Evolutionary conservation across 164 flowering plant genomes (phyloP), one percentile per base, ranked within the genome.

Genomic region (Stephania japonica): DNA sequence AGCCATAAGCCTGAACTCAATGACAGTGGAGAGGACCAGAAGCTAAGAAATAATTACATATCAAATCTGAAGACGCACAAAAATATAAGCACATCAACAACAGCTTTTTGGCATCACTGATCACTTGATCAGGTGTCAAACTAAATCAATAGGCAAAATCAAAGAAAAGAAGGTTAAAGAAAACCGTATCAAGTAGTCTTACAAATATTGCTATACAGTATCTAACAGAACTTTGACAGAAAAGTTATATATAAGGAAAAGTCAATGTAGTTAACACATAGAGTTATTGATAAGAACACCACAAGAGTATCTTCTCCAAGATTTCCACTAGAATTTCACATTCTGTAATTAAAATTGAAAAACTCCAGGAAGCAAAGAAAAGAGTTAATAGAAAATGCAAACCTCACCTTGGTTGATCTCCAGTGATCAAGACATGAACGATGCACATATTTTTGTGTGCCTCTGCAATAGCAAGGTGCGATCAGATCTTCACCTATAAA

Each of bases 381-480:
- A 32, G 62, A 56, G 12, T 1, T 9, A 18, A 32, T 4, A 32
- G 4, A 32, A 32, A 32, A 0, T 32, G 2, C 42, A 63, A 68
- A 23, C 21, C 21, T 72, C 79, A 92, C 99, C 98, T 91, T 96
- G 2, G 97, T 90, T 71, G 97, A 90, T 80, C 98, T 91, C 99
- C 98, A 93, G 75, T 91, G 83, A 82, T 96, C 99, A 77, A 96
- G 97, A 81, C 99, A 96, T 72, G 95, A 89, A 75, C 97, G 83
- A 78, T 96, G 98, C 49, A 96, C 98, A 83, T 85, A 92, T 80
- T 96, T 93, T 75, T 93, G 98, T 47, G 99, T 93, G 75, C 98
- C 99, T 85, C 82, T 89, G 84, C 99, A 93, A 78, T 90, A 81
- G 83, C 99, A 96, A 25, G 99, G 99, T 64, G 98, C 95, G 81